Percentiles rank a stretch among this genome's conserved stretches.
Conservation (phyloP, 495 filamentous ascomycete species). For the Halenospora varia region DNA sequence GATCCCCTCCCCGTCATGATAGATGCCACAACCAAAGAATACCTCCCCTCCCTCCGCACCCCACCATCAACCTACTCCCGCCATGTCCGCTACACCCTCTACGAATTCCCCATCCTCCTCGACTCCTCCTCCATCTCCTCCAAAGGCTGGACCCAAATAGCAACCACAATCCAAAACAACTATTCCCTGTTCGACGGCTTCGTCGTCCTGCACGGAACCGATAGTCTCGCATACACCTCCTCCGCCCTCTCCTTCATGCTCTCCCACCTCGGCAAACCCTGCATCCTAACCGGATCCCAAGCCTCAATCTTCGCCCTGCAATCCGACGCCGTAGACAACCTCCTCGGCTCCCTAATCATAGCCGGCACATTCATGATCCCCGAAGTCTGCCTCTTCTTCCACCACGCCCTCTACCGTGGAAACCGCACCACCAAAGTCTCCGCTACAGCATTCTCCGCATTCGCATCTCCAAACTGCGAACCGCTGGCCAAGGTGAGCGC, state of each 20-base stretch:
- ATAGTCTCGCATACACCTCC: conserved; percentile 85
- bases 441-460: conserved; percentile 81
- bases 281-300: conserved; percentile 89
- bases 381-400: conserved; percentile 95
- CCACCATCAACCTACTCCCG: conserved; percentile 77
- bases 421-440: conserved; percentile 89
- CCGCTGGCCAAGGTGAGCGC: conserved; percentile 78
- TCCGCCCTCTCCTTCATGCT: conserved; percentile 96
- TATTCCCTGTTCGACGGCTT: conserved; percentile 93
- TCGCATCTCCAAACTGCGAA: conserved; percentile 77
- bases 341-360: conserved; percentile 87
- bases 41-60: conserved; percentile 64
- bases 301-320: conserved; percentile 90
- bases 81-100: conserved; percentile 78
- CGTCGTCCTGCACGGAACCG: conserved; percentile 94
- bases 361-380: conserved; percentile 96
- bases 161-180: conserved; percentile 62
- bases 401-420: conserved; percentile 86
- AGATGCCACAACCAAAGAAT: conserved; percentile 32
- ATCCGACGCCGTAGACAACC: conserved; percentile 93
- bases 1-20: conserved; percentile 22
- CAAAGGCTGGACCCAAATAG: conserved; percentile 86
- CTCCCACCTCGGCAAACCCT: conserved; percentile 83
- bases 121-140: conserved; percentile 92
- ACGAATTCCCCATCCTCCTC: conserved; percentile 82